These are phyloP conservation scores for Tetradesmus lagerheimii DNA, from an alignment of 139 green algal genomes.

Conservation along the genomic window DNA sequence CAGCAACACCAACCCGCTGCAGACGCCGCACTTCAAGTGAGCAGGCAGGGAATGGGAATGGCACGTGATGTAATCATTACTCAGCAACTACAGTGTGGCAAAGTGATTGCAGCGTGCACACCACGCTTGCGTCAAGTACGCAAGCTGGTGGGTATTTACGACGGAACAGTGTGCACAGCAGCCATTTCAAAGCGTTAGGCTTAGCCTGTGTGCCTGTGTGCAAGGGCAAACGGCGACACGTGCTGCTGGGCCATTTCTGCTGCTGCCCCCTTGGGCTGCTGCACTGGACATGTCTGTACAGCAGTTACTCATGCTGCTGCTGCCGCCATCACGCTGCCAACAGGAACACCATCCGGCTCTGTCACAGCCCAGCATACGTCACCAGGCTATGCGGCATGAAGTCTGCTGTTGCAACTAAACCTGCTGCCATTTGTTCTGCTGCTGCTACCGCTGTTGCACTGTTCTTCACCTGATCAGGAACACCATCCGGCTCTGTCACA, in stretches of 20 bases:
- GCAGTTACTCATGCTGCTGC: neutral
- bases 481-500: neutral
- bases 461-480: neutral
- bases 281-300: no score
- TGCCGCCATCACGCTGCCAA: neutral
- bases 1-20: slow-evolving; percentile 78
- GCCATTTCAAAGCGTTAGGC: no score
- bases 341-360: neutral
- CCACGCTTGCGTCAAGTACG: no score
- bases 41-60: neutral
- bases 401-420: neutral
- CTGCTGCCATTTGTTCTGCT: neutral
- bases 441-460: neutral
- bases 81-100: no score
- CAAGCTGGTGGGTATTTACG: no score
- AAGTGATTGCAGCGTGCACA: no score
- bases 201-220: no score
- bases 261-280: neutral
- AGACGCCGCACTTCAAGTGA: slow-evolving; percentile 28
- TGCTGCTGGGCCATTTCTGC: no score
- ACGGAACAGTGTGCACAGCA: no score
- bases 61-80: no score
- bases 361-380: slow-evolving; percentile 5
- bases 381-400: neutral
- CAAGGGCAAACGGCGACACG: no score